Evolutionary conservation across 2,329 filamentous ascomycete species (phyloP), one percentile per base, ranked within the genome.

Genomic region (Fusarium sp.): DNA sequence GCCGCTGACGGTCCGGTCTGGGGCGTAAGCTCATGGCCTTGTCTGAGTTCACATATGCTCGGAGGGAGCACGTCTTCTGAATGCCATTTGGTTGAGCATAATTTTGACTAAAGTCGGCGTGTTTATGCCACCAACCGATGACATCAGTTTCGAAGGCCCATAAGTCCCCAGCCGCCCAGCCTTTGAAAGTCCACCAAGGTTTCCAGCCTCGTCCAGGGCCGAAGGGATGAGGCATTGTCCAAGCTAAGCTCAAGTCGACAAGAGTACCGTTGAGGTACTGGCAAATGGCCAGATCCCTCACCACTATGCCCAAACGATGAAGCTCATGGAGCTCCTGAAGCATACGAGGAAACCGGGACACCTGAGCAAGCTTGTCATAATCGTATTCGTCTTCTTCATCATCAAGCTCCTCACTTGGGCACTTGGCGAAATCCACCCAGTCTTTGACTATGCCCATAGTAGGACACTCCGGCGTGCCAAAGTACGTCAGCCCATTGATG

Each of bases 261-360:
- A 58, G 44, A 3, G 32, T 43, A 3, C 58, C 58, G 13, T 58
- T 61, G 10, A 61, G 58, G 6, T 61, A 61, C 32, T 61, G 58
- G 1, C 8, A 1, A 0, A 3, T 2, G 2, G n/a, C 2, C 24
- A 51, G 3, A 10, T 62, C 58, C 5, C 6, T 31, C 1, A 62
- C 36, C n/a, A 61, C 44, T 0, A 61, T 58, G 2, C 58, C 58
- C 6, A 32, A 24, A 0, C 22, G 15, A 8, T 61, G 58, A 4
- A 62, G 24, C 1, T 28, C 40, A 0, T 58, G 41, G 5, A 62
- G 51, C 0, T 45, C 11, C n/a, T 62, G 35, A 0, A 61, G 46
- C 58, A 62, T 62, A 2, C 22, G 22, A 1, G 51, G 24, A 3
- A 61, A 46, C 10, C 62, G 39, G 5, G 5, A 6, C 0, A 13